Conservation (phyloP, 306 rosid genomes). For the Betula pendula region DNA sequence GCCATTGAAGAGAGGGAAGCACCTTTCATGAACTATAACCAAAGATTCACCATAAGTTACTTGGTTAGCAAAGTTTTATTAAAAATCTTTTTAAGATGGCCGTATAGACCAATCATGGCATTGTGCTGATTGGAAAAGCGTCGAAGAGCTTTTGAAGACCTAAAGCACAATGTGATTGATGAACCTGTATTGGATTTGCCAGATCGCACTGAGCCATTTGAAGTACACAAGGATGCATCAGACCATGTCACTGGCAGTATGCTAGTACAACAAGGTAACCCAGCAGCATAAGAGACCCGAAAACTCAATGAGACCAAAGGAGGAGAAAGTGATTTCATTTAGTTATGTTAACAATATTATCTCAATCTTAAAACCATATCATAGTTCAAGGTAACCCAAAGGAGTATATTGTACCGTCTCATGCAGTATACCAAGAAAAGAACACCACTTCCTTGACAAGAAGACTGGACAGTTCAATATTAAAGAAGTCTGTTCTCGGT, state of each 20-base stretch:
- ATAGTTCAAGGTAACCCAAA: neutral
- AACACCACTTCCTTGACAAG: neutral
- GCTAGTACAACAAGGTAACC: neutral
- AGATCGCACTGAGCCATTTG: neutral
- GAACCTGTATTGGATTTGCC: neutral
- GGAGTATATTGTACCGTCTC: neutral
- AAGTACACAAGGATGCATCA: neutral
- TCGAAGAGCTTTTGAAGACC: neutral
- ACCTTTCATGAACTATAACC: neutral
- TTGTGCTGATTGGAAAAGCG: neutral
- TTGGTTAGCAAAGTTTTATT: neutral
- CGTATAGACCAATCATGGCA: neutral
- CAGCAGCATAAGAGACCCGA: neutral
- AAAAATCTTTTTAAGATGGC: neutral
- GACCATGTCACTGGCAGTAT: neutral
- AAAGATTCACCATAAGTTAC: neutral
- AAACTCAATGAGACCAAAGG: neutral
- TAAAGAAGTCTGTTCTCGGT: neutral
- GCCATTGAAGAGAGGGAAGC: neutral
- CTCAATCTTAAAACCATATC: neutral
- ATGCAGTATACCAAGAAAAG: neutral
- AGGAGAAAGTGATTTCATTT: neutral
- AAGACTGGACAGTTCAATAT: neutral
- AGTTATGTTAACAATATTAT: neutral
- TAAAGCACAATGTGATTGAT: neutral